Percentiles rank a stretch among this genome's conserved stretches.
Evolutionary conservation across 192 early-diverging fungal genomes (phyloP).

Genomic region (Spinellus fusiger): DNA sequence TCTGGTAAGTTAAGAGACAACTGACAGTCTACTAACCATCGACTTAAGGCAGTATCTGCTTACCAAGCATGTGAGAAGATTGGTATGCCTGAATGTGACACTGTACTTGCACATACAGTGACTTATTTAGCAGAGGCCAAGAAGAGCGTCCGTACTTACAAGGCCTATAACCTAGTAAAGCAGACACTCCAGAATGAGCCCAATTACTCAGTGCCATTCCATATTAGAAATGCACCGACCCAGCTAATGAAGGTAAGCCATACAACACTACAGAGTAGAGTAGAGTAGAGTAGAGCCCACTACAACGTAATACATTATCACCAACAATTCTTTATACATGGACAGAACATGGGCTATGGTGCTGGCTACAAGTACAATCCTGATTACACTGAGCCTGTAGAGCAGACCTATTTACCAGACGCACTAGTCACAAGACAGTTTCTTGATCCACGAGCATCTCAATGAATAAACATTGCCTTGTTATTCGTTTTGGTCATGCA

Average conservation of each 20-base stretch:
- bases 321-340: neutral
- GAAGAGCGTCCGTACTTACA: constrained; percentile 79
- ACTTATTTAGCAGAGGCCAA: constrained; percentile 72
- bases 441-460: constrained; percentile 32
- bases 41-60: constrained; percentile 54
- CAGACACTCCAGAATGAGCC: constrained; percentile 48
- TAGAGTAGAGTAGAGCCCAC: no score
- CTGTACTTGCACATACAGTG: constrained; percentile 73
- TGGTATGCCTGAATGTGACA: constrained; percentile 92
- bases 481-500: neutral
- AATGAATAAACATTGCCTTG: neutral
- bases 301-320: no score
- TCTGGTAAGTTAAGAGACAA: constrained; percentile 34
- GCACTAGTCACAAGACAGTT: constrained; percentile 56
- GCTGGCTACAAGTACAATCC: constrained; percentile 84
- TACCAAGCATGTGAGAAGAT: constrained; percentile 83
- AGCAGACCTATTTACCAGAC: constrained; percentile 76
- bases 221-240: constrained; percentile 80
- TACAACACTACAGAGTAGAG: no score
- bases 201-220: constrained; percentile 78
- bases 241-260: constrained; percentile 59
- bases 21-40: neutral
- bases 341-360: constrained; percentile 65
- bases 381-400: constrained; percentile 59
- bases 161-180: constrained; percentile 67